These are phyloP conservation scores for Eucommia ulmoides DNA, from an alignment of 257 asterid genomes.

Conservation along the genomic window DNA sequence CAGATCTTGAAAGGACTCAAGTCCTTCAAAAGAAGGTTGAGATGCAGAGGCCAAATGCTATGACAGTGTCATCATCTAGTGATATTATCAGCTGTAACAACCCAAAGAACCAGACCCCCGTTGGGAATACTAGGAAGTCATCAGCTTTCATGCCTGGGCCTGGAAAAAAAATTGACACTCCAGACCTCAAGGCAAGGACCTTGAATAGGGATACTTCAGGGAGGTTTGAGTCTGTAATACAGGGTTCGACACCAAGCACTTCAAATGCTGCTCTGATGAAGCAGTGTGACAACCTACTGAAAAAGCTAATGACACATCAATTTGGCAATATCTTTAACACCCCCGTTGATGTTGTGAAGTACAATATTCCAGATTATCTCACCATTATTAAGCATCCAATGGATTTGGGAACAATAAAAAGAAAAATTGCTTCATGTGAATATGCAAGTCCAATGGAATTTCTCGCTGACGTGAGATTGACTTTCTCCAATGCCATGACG, in stretches of 20 bases:
- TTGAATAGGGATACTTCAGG: conserved; percentile 53
- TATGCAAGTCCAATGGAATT: conserved; percentile 55
- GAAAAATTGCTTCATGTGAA: conserved; percentile 41
- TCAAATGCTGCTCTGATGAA: conserved; percentile 30
- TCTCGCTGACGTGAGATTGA: conserved; percentile 66
- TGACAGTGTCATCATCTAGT: conserved; percentile 32
- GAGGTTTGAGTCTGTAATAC: conserved; percentile 34
- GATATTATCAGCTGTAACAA: conserved; percentile 36
- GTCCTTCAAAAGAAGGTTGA: conserved; percentile 39
- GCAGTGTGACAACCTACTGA: conserved; percentile 63
- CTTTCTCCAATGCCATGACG: conserved; percentile 78
- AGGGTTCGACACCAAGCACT: conserved; percentile 14
- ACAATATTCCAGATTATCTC: conserved; percentile 68
- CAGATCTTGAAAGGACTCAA: conserved; percentile 65
- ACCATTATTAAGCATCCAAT: conserved; percentile 69
- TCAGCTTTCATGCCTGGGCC: conserved; percentile 20
- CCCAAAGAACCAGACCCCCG: conserved; percentile 28
- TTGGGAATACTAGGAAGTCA: conserved; percentile 26
- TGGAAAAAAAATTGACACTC: conserved; percentile 19
- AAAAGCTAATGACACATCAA: conserved; percentile 53
- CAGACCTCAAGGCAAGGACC: conserved; percentile 25
- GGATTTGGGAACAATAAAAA: conserved; percentile 81
- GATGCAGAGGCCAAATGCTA: conserved; percentile 28
- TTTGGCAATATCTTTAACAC: conserved; percentile 46
- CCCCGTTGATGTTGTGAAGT: conserved; percentile 67